A percentile compares a stretch with the other conserved stretches of the same genome.
phyloP scores from a whole-genome alignment of 495 filamentous ascomycete genomes.

The Rhypophila decipiens region DNA sequence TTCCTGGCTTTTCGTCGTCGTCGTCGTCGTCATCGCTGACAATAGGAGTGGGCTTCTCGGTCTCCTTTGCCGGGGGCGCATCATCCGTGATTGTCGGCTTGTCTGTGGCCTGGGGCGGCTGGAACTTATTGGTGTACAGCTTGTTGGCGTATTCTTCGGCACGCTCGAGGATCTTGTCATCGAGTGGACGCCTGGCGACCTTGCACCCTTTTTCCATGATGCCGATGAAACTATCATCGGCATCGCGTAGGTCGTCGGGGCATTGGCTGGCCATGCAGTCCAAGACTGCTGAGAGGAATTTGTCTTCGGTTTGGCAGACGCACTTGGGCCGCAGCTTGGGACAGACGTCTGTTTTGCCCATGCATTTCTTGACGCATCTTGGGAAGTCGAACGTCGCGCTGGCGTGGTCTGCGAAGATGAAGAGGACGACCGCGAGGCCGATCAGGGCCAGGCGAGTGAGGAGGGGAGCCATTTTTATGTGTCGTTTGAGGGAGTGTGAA shows the following conservation, averaged over 20 bases:
- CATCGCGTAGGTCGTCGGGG: slow-evolving; percentile 15
- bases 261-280: slow-evolving; percentile 25
- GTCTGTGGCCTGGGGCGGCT: slow-evolving; percentile 3
- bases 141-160: slow-evolving; percentile 19
- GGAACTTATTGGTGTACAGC: slow-evolving; percentile 11
- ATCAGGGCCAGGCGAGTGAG: slow-evolving; percentile 4
- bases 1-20: too few species aligned
- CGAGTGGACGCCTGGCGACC: slow-evolving; percentile 12
- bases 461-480: slow-evolving; percentile 3
- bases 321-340: too few species aligned
- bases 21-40: too few species aligned
- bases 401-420: slow-evolving; percentile 2
- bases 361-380: slow-evolving; percentile 19
- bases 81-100: too few species aligned
- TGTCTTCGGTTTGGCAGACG: slow-evolving; percentile 17
- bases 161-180: slow-evolving; percentile 8
- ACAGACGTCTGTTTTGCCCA: too few species aligned
- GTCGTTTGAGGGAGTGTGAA: too few species aligned
- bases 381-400: slow-evolving; percentile 11
- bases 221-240: slow-evolving; percentile 15
- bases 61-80: too few species aligned
- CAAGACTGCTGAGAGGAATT: slow-evolving; percentile 19
- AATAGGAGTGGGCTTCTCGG: too few species aligned
- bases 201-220: slow-evolving; percentile 17
- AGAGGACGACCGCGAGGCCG: slow-evolving; percentile 2